Base-by-base conservation (phyloP, 148 eudicot species). In the Spergularia marina region DNA sequence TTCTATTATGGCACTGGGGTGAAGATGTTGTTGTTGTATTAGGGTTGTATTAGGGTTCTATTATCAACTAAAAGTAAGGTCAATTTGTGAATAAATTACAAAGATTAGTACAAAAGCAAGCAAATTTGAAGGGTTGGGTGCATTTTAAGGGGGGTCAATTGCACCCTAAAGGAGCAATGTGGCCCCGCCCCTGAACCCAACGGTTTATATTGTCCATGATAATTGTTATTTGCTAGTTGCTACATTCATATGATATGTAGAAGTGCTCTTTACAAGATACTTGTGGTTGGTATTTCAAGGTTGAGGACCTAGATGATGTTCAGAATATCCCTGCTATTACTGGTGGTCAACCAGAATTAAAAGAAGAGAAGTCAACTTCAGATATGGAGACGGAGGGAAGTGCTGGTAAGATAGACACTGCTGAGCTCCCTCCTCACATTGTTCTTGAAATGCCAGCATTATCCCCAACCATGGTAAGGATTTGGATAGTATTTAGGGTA, bases 401-500 rank as follows among this genome's bases (percentile, higher is more conserved):
- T 76, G 80, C 90, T 53, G 80, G 18, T 56, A 81, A 86, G 56
- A 86, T 89, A 53, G 84, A 68, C 74, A 60, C 86, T 67, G 86
- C 93, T 21, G 84, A 85, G 72, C 95, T 90, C 81, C 95, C 97
- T 81, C 84, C 91, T 76, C 98, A 94, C 78, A 73, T 82, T 53
- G 82, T 94, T 77, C 85, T 94, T 80, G 97, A 81, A 23, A 94
- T 94, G 98, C 98, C 98, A 41, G 98, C 97, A 49, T 79, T 94
- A 83, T 94, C 98, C 58, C 98, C 98, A 7, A 94, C 98, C 65
- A 94, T 91, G 98, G 97, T 94, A 84, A 80, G 78, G 76, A 52
- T 17, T 25, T 53, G 2, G 16, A 61, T 36, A 72, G 21, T 15
- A 10, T 69, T 53, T 7, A 10, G 18, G 30, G 56, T 30, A 60